Evolutionary conservation across 2,329 filamentous ascomycete genomes (phyloP), one percentile per base, ranked within the genome.

Genomic region (Chaetomiaceae sp.): DNA sequence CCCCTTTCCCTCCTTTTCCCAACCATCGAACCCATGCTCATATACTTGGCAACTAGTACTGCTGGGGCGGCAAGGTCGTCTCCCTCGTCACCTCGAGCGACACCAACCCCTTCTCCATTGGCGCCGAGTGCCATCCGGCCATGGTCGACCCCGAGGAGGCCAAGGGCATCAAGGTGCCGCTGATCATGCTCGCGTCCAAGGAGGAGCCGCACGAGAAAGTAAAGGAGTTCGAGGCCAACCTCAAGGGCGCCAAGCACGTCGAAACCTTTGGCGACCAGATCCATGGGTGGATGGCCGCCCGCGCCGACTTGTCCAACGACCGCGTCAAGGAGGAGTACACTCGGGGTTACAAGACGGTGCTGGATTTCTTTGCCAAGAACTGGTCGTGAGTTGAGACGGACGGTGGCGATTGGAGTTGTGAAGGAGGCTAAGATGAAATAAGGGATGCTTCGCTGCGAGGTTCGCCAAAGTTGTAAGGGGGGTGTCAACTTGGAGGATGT

Each of bases 281-380:
- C 64, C 85, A 89, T 69, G 85, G 85, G 40, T 89, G 84, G 84
- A 89, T 88, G 85, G 83, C 81, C 1, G 84, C 85, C 1, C 78
- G 84, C 23, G 75, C 79, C 0, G 72, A 87, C 63, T 70, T 88
- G 27, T 72, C 75, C 31, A 72, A 85, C 43, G 70, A 74, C 45
- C 76, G 75, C 38, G 78, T 82, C 64, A 80, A 78, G 68, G 76
- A 79, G 59, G 84, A 85, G 71, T 85, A 84, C 58, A 73, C 75
- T 43, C 77, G 84, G 43, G 82, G 81, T 3, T 87, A 82, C 69
- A 75, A 80, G 72, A 78, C 75, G 15, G 71, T 84, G 19, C 63
- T 84, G 37, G 69, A 73, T 43, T 86, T 85, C 69, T 80, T 85
- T 58, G 68, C 69, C 45, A 74, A 82, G 69, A 69, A 84, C 64